These are phyloP conservation scores for Lophiostoma macrostomum DNA, from an alignment of 495 filamentous ascomycete genomes.

Conservation along the genomic window DNA sequence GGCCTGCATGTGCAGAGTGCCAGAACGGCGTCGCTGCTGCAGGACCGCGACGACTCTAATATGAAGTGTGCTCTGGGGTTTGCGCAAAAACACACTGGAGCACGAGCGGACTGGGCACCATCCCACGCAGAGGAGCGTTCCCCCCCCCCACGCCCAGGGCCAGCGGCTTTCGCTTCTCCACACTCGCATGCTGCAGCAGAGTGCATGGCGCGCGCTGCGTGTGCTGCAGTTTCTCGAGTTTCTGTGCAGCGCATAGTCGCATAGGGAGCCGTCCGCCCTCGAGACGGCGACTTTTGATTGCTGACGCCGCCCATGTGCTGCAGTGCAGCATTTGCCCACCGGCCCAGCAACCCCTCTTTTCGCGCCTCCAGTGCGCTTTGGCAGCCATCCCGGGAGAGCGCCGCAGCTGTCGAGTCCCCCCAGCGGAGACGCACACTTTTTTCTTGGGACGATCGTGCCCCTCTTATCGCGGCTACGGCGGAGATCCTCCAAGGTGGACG, in stretches of 20 bases:
- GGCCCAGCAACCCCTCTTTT: constrained; percentile 1
- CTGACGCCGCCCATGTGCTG: neutral
- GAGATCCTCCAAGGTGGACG: too few species aligned
- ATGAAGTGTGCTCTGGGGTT: too few species aligned
- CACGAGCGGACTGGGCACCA: neutral
- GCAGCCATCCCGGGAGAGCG: too few species aligned
- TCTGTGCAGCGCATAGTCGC: neutral
- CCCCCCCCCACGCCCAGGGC: constrained; percentile 1
- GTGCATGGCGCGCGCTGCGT: constrained; percentile 1
- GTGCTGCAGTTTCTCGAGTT: neutral
- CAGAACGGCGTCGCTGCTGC: too few species aligned
- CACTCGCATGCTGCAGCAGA: constrained; percentile 10
- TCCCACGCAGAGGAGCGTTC: neutral
- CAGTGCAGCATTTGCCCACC: neutral
- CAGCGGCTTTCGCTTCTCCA: constrained; percentile 13
- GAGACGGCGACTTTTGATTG: neutral
- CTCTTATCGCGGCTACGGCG: constrained; percentile 30
- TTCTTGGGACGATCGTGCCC: neutral
- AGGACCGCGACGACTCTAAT: too few species aligned
- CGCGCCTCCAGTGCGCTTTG: neutral
- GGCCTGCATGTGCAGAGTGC: too few species aligned
- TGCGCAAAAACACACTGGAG: too few species aligned
- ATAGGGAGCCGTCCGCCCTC: neutral
- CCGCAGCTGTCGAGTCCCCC: neutral
- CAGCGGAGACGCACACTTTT: neutral